These are phyloP conservation scores for Xylaria sp. DNA, from an alignment of 495 filamentous ascomycete species.

Conservation along the genomic window DNA sequence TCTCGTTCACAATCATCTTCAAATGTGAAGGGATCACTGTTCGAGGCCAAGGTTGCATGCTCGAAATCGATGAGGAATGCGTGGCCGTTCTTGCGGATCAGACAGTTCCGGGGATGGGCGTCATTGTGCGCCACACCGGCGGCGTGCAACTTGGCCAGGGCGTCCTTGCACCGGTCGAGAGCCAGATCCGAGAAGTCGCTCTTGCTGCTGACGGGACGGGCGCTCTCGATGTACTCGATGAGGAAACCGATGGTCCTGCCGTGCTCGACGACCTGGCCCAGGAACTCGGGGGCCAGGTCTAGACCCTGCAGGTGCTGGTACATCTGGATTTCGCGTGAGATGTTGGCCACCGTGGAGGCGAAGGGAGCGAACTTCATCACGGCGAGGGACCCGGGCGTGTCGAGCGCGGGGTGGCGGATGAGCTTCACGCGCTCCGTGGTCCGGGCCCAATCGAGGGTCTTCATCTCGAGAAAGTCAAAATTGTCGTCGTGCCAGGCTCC, in stretches of 20 bases:
- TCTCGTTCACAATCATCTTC: neutral
- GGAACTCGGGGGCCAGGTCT: constrained; percentile 38
- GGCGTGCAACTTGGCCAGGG: constrained; percentile 27
- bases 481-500: constrained; percentile 26
- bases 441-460: neutral
- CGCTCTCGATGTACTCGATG: constrained; percentile 41
- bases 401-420: constrained; percentile 29
- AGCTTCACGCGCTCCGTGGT: constrained; percentile 20
- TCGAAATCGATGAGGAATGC: constrained; percentile 38
- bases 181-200: neutral
- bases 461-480: constrained; percentile 32
- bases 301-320: constrained; percentile 40
- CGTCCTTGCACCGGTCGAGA: constrained; percentile 21
- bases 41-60: neutral
- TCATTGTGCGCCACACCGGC: constrained; percentile 31
- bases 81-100: constrained; percentile 12
- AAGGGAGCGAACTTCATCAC: constrained; percentile 35
- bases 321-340: constrained; percentile 36
- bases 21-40: no score
- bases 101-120: constrained; percentile 31
- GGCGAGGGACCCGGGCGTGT: constrained; percentile 14
- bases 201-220: neutral
- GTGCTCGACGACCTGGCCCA: constrained; percentile 46
- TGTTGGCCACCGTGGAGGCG: constrained; percentile 31
- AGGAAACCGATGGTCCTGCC: constrained; percentile 47